Evolutionary conservation across 805 yeast species (phyloP), one percentile per base, ranked within the genome.

Genomic region (Candida gorgasii): DNA sequence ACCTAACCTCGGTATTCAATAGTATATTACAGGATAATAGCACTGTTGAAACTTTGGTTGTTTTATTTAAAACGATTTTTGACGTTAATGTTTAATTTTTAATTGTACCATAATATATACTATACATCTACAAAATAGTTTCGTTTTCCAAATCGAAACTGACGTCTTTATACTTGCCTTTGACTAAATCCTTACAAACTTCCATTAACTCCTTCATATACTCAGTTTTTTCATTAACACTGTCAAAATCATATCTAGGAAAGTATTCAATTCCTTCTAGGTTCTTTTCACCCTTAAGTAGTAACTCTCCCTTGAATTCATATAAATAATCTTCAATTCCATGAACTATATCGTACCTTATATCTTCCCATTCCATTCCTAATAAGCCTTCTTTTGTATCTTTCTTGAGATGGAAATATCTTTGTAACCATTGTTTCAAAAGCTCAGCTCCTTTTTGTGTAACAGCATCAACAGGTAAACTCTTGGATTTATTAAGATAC

Each of bases 291-390:
- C 36, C 36, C 13, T 36, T 40, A 3, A 41, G 23, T 12, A 36
- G 12, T 13, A 13, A 14, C 24, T 59, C 61, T 4, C 74, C 74
- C 39, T 57, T 56, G 39, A 60, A 62, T 43, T 55, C 61, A 49
- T 68, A 67, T 24, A 65, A 35, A 42, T 58, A 57, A n/a, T 55
- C 51, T 47, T 70, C 75, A 17, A 68, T 51, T 8, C 73, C 72
- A 40, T 58, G 54, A 8, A 58, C 43, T 27, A 69, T 49, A 37
- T 70, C 75, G 43, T 61, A 56, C 22, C 74, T 48, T 27, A 69
- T 61, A 40, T 64, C 70, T 41, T 70, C 73, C 73, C 73, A 70
- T 52, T 67, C 74, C 50, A 70, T 65, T 2, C 63, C 70, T 17
- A 68, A 20, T 13, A 68, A 50, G 13, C 70, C 69, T 50, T 63